Base-by-base conservation (phyloP, 108 stramenopile species). In the Chaetoceros muelleri region DNA sequence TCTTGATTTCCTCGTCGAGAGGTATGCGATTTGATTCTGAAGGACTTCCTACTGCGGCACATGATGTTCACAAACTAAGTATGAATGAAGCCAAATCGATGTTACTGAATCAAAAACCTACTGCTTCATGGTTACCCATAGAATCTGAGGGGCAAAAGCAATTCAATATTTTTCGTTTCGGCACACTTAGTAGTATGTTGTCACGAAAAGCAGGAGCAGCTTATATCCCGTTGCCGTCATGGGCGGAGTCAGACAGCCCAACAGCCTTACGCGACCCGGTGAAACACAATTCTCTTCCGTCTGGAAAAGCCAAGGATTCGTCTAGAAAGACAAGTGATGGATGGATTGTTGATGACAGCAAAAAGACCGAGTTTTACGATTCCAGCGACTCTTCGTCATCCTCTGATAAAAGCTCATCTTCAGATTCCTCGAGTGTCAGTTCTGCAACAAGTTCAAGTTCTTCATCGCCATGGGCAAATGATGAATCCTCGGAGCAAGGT, bases 201-300 rank as follows among this genome's bases (percentile, higher is more conserved):
- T 71, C 78, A 30, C 71, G 76, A 46, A 76, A 62, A 59, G 81
- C 90, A 16, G 65, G 81, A 3, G 76, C 73, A 21, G 72, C 84
- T 2, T 96, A 93, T 60, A 22, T 67, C 2, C 62, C 88, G 24
- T 66, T 98, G 26, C 92, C 93, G 19, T 70, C 71, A 29, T 98
- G 98, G 98, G 80, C 91, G 3, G 65, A 50, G 20, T 74, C 71
- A 17, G 72, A 94, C 47, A 92, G 91, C 58, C 78, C 93, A 3
- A 60, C 64, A 3, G 47, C 74, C 16, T 67, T 95, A 8, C 85
- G 96, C n/a, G 94, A 95, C 50, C 74, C 78, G 27, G 52, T 61
- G 28, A 60, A 61, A 53, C 24, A 25, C 5, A 1, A 44, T 18
- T 52, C 30, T 19, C 34, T 49, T 30, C 34, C 27, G 58, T 65